Percentiles rank a stretch among this genome's conserved stretches.
phyloP scores from a whole-genome alignment of 2,329 filamentous ascomycete species.

The Clarireedia homoeocarpa region DNA sequence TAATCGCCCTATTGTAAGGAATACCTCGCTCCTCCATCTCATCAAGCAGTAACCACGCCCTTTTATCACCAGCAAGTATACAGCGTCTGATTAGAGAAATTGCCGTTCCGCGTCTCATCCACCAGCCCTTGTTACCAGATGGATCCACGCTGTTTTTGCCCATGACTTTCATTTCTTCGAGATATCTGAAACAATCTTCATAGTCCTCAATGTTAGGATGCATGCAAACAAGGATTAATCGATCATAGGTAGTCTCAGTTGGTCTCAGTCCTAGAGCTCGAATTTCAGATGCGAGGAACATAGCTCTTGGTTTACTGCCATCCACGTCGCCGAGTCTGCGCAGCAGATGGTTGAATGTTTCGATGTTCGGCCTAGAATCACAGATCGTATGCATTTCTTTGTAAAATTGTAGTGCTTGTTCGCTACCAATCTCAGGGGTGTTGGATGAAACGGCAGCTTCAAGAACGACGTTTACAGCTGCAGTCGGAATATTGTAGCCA shows the following conservation, averaged over 20 bases:
- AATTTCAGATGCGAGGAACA: slow-evolving; percentile 57
- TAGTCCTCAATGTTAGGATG: slow-evolving; percentile 30
- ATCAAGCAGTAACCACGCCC: slow-evolving; percentile 20
- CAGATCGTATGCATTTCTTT: slow-evolving; percentile 49
- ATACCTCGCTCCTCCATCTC: slow-evolving; percentile 19
- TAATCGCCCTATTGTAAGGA: not conserved
- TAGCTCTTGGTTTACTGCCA: slow-evolving; percentile 41
- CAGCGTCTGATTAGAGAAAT: slow-evolving; percentile 17
- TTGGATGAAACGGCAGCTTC: slow-evolving; percentile 30
- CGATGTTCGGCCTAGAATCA: slow-evolving; percentile 36
- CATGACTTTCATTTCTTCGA: slow-evolving; percentile 40
- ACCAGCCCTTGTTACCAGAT: slow-evolving; percentile 23
- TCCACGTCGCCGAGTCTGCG: slow-evolving; percentile 30
- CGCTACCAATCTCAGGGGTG: slow-evolving; percentile 29
- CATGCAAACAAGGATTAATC: slow-evolving; percentile 50
- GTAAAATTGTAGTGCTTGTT: slow-evolving; percentile 50
- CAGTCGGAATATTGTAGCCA: slow-evolving; percentile 42
- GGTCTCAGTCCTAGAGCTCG: slow-evolving; percentile 45
- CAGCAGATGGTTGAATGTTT: slow-evolving; percentile 56
- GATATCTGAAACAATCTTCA: slow-evolving; percentile 41
- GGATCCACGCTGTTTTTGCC: slow-evolving; percentile 27
- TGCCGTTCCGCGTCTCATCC: slow-evolving; percentile 26
- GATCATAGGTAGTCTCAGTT: slow-evolving; percentile 52
- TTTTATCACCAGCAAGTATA: slow-evolving; percentile 14
- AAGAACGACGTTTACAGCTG: slow-evolving; percentile 37